Conservation (phyloP, 2,329 filamentous ascomycete species). For the Xylaria sp. region DNA sequence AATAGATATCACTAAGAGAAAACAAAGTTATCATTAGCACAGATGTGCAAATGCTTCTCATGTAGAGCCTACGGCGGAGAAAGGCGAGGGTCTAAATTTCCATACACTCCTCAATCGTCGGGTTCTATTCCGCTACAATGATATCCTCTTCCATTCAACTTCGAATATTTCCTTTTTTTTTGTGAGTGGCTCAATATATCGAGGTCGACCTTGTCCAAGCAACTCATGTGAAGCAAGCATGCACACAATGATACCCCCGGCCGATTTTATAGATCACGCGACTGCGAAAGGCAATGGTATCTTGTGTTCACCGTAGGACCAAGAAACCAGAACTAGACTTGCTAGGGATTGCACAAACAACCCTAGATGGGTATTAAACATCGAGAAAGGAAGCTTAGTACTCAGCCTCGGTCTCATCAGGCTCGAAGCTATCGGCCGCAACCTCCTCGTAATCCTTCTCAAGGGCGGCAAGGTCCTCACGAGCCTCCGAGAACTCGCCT, state of each 20-base stretch:
- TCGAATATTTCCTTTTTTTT: conserved; percentile 7
- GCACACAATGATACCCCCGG: conserved; percentile 14
- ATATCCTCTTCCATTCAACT: conserved; percentile 18
- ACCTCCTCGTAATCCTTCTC: conserved; percentile 92
- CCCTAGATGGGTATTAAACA: conserved; percentile 47
- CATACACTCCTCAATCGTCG: not conserved
- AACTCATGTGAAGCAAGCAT: conserved; percentile 23
- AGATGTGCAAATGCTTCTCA: conserved; percentile 14
- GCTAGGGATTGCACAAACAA: conserved; percentile 32
- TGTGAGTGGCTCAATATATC: conserved; percentile 15
- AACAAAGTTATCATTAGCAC: conserved; percentile 11
- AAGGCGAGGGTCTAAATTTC: conserved; percentile 22
- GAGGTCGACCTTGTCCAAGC: conserved; percentile 34
- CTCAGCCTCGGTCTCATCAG: conserved; percentile 75
- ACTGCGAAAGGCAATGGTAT: conserved; percentile 37
- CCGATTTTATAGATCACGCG: conserved; percentile 28
- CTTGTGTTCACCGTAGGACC: conserved; percentile 29
- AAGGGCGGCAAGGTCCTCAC: conserved; percentile 85
- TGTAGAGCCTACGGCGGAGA: not conserved
- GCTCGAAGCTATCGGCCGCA: conserved; percentile 75
- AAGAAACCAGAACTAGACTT: conserved; percentile 33
- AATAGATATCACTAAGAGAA: not conserved
- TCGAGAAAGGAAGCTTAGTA: conserved; percentile 70
- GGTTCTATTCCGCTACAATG: conserved; percentile 8
- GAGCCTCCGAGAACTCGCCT: conserved; percentile 87